Base-by-base conservation (phyloP, 768 basidiomycete genomes). In the Lanmaoa rubissima region DNA sequence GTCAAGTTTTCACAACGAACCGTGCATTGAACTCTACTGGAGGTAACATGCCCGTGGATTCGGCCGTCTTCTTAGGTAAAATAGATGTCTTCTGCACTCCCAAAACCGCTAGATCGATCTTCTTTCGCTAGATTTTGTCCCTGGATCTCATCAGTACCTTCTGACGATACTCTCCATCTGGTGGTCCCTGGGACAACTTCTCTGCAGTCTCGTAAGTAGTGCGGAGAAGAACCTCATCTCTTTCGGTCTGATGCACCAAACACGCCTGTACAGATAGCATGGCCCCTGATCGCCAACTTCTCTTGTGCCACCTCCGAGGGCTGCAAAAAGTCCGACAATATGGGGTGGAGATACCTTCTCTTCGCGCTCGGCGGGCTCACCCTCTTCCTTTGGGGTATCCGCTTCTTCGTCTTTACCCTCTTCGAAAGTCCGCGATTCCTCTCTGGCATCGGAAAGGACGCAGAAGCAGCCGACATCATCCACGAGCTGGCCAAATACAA, bases 311-410 rank as follows among this genome's bases (percentile, higher is more conserved):
- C 67, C 4, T 17, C 70, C 0, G 56, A 54, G 7, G 61, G 71
- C 4, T 81, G 81, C 57, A 55, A 73, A 38, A 76, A 72, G 47
- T 65, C 73, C 3, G 60, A 79, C 19, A 86, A 85, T 60, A 85
- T 82, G 83, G 84, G 85, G 24, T 86, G 85, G 84, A 74, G 85
- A 31, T 85, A 85, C 63, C 75, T 84, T 26, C 69, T 84, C 34
- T 78, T 82, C 65, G 74, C 75, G 0, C 76, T 84, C 39, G 82
- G 84, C 3, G 82, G 75, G 10, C 58, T 84, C 40, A 82, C 77
- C 26, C 72, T 86, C 38, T 55, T 83, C 51, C 67, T 83, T n/a
- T 84, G 81, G 76, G 72, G 64, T 12, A 55, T 81, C 59, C 80
- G 83, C 40, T 77, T 82, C 68, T 79, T 82, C 64, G 61, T 74